phyloP scores from a whole-genome alignment of 2,329 filamentous ascomycete genomes.

The Beauveria pseudobassiana region DNA sequence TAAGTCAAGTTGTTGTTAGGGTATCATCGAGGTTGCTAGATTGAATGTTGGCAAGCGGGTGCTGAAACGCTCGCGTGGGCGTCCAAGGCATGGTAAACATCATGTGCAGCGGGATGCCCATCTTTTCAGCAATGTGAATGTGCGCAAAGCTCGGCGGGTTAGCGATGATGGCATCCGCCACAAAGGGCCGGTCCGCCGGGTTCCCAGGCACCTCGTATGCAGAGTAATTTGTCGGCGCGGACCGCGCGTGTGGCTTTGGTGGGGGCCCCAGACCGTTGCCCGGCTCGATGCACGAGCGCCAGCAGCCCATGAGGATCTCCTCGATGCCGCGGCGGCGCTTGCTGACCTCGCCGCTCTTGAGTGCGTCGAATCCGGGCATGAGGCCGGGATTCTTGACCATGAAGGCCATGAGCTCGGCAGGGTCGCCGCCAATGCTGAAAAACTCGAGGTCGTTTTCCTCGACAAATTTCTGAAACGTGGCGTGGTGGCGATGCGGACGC shows the following conservation, averaged over 20 bases:
- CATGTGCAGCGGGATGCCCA: conserved; percentile 69
- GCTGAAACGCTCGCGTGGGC: conserved; percentile 75
- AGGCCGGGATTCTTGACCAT: conserved; percentile 87
- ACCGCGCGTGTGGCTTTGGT: conserved; percentile 36
- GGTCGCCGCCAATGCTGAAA: conserved; percentile 69
- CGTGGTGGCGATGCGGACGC: conserved; percentile 69
- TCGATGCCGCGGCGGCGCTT: conserved; percentile 68
- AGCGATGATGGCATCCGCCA: conserved; percentile 75
- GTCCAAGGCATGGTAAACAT: conserved; percentile 98
- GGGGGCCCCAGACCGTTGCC: conserved; percentile 56
- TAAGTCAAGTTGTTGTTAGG: conserved; percentile 78
- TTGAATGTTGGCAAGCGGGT: conserved; percentile 77
- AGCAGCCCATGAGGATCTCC: conserved; percentile 76
- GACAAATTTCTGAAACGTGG: conserved; percentile 60
- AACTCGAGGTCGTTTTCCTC: conserved; percentile 67
- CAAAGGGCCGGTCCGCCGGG: conserved; percentile 53
- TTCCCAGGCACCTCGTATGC: conserved; percentile 31
- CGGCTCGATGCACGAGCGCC: conserved; percentile 76
- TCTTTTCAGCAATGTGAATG: conserved; percentile 65
- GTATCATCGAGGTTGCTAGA: conserved; percentile 66
- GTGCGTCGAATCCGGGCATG: conserved; percentile 72
- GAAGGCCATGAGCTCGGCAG: conserved; percentile 72
- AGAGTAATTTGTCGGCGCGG: conserved; percentile 37
- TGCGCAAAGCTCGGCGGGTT: conserved; percentile 74
- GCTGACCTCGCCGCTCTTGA: conserved; percentile 70